Percentiles rank a stretch among this genome's conserved stretches.
These are phyloP conservation scores for Pseudogymnoascus sp. DNA, from an alignment of 2,329 filamentous ascomycete species.

Conservation along the genomic window DNA sequence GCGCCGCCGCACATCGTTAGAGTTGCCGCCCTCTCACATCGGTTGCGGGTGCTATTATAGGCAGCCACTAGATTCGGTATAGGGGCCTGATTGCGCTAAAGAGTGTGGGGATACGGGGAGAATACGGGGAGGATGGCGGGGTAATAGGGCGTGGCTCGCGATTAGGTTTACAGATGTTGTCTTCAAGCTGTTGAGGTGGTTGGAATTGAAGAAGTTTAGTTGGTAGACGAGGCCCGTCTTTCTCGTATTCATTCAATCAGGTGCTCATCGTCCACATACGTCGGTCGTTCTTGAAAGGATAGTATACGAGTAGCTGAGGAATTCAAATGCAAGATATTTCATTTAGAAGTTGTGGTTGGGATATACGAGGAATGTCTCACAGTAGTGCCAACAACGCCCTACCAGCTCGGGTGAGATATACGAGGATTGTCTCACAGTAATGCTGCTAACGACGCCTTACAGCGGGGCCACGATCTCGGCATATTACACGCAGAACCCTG, in stretches of 20 bases:
- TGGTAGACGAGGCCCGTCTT: constrained; percentile 22
- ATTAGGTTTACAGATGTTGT: constrained; percentile 39
- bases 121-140: too few relatives aligned
- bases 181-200: constrained; percentile 39
- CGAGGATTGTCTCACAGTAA: neutral
- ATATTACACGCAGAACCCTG: neutral
- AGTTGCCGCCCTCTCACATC: too few relatives aligned
- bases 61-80: too few relatives aligned
- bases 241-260: neutral
- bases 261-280: neutral
- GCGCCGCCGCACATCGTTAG: too few relatives aligned
- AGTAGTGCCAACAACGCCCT: neutral
- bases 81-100: too few relatives aligned
- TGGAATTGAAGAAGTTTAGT: constrained; percentile 40
- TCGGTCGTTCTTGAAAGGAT: neutral
- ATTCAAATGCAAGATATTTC: neutral
- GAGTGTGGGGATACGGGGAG: too few relatives aligned
- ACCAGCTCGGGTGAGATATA: constrained; percentile 1
- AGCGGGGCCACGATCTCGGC: neutral
- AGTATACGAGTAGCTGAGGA: neutral
- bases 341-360: neutral
- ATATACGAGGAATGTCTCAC: neutral
- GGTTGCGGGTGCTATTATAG: too few relatives aligned
- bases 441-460: neutral
- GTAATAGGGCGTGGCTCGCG: constrained; percentile 43